Base-by-base conservation (phyloP, 2,329 filamentous ascomycete species). In the Stylonectria norvegica region DNA sequence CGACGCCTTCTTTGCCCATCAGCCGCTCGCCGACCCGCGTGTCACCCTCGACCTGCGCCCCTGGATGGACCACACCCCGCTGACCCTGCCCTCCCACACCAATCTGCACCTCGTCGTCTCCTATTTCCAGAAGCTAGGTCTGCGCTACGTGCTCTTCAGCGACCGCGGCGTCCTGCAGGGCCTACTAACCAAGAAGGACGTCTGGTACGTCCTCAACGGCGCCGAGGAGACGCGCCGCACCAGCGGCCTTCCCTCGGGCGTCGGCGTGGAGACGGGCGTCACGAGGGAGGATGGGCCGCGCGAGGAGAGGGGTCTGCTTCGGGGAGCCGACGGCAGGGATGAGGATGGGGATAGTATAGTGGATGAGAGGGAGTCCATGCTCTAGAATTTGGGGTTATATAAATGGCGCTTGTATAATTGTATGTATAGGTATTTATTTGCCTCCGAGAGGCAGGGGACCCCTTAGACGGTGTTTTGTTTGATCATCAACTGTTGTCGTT, bases 41-140 rank as follows among this genome's bases (percentile, higher is more conserved):
- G 76, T 80, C 12, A 89, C 85, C 1, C 79, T 98, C 27, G 93
- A 98, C 65, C 75, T 98, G 9, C 76, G 91, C 6, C 90, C 90
- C 3, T 98, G 93, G 93, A 96, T 98, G 89, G 93, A 98, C 64
- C 91, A 96, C 64, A 98, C 93, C 0, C 93, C 93, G 1, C 86
- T 98, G 33, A 97, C 93, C 1, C 73, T 97, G 14, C 86, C 89
- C 29, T 82, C 81, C 16, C 79, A 82, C 48, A 82, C 83, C 12
- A 84, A 76, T 43, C 80, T 98, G 45, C 83, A 90, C 60, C 77
- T 97, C n/a, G 88, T 87, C 4, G 83, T 94, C 17, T 83, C 79
- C 42, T 94, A 98, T 76, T 97, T 98, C 66, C 89, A 95, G 69
- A 91, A 91, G 61, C 78, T 98, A 7, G 93, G 93, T 15, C 68